Evolutionary conservation across 371 early-diverging fungal species (phyloP).

Genomic region (Rhizopus sp.): DNA sequence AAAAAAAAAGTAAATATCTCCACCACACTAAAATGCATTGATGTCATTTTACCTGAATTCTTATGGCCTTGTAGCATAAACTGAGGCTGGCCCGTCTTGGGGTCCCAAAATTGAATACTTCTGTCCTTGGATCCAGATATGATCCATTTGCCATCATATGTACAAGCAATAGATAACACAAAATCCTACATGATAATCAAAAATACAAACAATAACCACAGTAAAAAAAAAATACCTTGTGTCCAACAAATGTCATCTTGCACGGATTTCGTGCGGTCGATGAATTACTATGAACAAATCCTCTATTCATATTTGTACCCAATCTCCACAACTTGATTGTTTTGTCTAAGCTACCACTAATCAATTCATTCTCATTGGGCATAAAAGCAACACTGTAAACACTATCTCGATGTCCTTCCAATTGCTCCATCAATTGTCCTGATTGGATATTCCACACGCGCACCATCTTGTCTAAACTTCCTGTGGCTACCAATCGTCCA

Average conservation of each 20-base stretch:
- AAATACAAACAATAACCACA: constrained; percentile 41
- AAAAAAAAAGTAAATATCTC: constrained; percentile 1
- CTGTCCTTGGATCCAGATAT: constrained; percentile 96
- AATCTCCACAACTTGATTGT: constrained; percentile 95
- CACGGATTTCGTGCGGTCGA: not conserved
- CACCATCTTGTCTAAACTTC: constrained; percentile 91
- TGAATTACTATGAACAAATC: constrained; percentile 29
- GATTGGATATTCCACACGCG: constrained; percentile 92
- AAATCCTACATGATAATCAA: constrained; percentile 69
- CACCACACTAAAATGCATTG: not conserved
- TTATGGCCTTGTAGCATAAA: constrained; percentile 98
- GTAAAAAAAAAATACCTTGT: not conserved
- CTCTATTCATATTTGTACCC: constrained; percentile 36
- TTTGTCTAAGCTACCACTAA: constrained; percentile 96
- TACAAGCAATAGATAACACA: constrained; percentile 94
- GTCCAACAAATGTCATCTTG: not conserved
- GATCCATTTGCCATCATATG: constrained; percentile 91
- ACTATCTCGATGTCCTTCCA: constrained; percentile 96
- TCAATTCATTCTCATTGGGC: constrained; percentile 89
- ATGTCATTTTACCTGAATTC: constrained; percentile 73
- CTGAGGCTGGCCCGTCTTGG: constrained; percentile 72
- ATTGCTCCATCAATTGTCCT: constrained; percentile 83
- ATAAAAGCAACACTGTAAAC: constrained; percentile 97
- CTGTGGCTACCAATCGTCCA: constrained; percentile 80
- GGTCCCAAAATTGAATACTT: constrained; percentile 95